Evolutionary conservation across 73 alveolate species (phyloP).

Genomic region (Diophrys sp.): DNA sequence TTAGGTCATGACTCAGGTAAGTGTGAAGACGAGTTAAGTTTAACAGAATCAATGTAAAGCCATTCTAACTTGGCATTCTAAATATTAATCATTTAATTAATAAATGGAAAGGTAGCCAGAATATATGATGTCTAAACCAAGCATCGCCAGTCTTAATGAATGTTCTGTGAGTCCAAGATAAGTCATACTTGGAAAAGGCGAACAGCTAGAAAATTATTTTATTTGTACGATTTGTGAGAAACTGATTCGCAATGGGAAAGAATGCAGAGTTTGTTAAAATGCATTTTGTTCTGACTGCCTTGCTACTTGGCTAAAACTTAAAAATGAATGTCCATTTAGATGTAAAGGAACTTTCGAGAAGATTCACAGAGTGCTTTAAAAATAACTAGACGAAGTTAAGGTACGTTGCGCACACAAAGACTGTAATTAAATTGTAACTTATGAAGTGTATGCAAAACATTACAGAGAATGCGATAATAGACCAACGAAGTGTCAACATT

Average conservation of each 20-base stretch:
- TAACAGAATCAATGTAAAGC: too few relatives aligned
- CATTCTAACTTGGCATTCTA: too few relatives aligned
- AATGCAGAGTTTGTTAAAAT: conserved; percentile 3
- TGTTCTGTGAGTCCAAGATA: neutral
- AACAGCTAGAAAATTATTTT: neutral
- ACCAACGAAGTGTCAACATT: neutral
- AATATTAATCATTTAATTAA: too few relatives aligned
- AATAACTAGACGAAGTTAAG: conserved; percentile 10
- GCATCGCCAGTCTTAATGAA: too few relatives aligned
- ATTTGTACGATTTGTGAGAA: neutral
- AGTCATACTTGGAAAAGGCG: neutral
- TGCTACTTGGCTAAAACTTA: neutral
- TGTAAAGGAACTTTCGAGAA: neutral
- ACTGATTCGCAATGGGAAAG: neutral
- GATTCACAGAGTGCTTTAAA: conserved; percentile 24
- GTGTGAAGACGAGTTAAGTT: too few relatives aligned
- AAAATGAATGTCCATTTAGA: conserved; percentile 11
- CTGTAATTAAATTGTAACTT: neutral
- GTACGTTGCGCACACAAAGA: conserved; percentile 23
- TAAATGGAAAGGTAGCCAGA: too few relatives aligned
- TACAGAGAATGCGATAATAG: neutral
- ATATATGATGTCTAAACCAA: too few relatives aligned
- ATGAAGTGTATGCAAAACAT: neutral
- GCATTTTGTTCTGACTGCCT: conserved; percentile 28
- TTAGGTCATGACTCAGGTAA: too few relatives aligned